Conservation (phyloP, 2,329 filamentous ascomycete genomes). For the Cryphonectria nitschkei region DNA sequence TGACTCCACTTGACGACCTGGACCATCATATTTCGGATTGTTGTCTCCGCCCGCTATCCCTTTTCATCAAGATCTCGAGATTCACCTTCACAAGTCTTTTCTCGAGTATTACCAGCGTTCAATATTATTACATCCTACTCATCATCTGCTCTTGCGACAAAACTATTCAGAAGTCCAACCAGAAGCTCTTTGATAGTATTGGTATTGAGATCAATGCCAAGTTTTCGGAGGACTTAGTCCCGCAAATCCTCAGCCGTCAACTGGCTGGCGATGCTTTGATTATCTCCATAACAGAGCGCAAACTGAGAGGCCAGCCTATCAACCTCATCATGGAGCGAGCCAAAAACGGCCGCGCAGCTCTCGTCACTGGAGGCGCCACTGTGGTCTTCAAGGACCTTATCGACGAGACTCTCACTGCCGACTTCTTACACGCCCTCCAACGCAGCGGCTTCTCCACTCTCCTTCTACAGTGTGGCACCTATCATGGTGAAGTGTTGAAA, state of each 20-base stretch:
- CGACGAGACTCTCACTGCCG: conserved; percentile 61
- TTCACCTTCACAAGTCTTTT: neutral
- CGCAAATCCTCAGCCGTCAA: neutral
- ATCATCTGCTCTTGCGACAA: neutral
- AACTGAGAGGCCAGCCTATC: neutral
- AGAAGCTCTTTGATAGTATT: neutral
- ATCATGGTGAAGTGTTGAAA: conserved; percentile 58
- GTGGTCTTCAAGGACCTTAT: conserved; percentile 79
- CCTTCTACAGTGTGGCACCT: conserved; percentile 78
- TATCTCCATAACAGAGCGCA: neutral
- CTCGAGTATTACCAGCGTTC: neutral
- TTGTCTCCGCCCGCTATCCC: too few species aligned
- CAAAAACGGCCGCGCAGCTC: conserved; percentile 53
- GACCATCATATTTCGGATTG: neutral
- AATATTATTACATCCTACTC: neutral
- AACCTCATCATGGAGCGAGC: conserved; percentile 14
- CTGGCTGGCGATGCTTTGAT: neutral
- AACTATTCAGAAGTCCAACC: neutral
- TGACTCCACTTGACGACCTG: neutral
- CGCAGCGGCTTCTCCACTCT: conserved; percentile 70
- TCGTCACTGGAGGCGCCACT: conserved; percentile 92
- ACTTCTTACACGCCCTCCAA: conserved; percentile 66
- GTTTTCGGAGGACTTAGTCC: neutral
- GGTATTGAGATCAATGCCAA: neutral
- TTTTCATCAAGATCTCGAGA: too few species aligned